These are phyloP conservation scores for Fistulinella cinereoalba DNA, from an alignment of 1,284 basidiomycete species.

Conservation along the genomic window DNA sequence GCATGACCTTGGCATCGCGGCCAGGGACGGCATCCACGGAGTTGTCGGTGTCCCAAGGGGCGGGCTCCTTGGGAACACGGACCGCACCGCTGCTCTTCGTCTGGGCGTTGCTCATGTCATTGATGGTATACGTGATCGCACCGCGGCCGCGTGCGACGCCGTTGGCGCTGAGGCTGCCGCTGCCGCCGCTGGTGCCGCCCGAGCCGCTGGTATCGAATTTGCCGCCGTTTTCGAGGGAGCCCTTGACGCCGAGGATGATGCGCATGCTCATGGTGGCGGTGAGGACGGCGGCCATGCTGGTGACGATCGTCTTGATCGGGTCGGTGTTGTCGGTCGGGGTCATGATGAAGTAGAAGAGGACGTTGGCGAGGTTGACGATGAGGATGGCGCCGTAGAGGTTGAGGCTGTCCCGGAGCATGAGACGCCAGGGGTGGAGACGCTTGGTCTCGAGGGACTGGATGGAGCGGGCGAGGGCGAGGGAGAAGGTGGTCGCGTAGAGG, in stretches of 20 bases:
- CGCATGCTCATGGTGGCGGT: slow-evolving; percentile 82
- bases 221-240: slow-evolving; percentile 64
- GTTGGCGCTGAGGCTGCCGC: slow-evolving; percentile 34
- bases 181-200: slow-evolving; percentile 37
- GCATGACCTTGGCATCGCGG: slow-evolving; percentile 45
- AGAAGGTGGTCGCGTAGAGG: slow-evolving; percentile 52
- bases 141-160: slow-evolving; percentile 37
- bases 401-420: slow-evolving; percentile 82
- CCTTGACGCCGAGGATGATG: slow-evolving; percentile 75
- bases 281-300: slow-evolving; percentile 75
- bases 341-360: slow-evolving; percentile 79
- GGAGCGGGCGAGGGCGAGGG: slow-evolving; percentile 62
- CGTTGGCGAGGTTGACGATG: slow-evolving; percentile 73
- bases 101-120: slow-evolving; percentile 49
- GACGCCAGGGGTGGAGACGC: slow-evolving; percentile 65
- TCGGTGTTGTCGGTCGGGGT: slow-evolving; percentile 58
- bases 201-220: slow-evolving; percentile 56
- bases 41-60: slow-evolving; percentile 48
- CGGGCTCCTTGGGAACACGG: slow-evolving; percentile 29
- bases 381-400: slow-evolving; percentile 78
- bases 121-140: slow-evolving; percentile 61
- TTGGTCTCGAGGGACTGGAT: slow-evolving; percentile 57
- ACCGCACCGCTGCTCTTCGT: slow-evolving; percentile 44
- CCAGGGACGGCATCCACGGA: slow-evolving; percentile 36
- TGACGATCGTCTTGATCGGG: slow-evolving; percentile 75